Conservation (phyloP, 2,329 filamentous ascomycete species). For the Xylariaceae sp. region DNA sequence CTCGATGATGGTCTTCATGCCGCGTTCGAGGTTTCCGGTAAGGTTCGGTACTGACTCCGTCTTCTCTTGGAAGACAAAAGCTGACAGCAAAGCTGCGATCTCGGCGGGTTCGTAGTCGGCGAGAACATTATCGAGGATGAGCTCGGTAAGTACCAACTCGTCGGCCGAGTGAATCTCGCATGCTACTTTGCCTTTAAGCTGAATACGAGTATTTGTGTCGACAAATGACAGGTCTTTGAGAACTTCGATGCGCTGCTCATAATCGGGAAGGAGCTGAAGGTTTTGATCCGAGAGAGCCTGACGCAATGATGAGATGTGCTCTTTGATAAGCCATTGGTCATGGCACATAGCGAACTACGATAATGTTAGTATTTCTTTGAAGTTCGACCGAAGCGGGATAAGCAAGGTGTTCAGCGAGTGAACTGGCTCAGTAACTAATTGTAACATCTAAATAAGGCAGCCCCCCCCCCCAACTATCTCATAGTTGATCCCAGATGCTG, state of each 20-base stretch:
- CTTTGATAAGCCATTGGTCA: constrained; percentile 94
- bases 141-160: constrained; percentile 92
- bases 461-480: too few relatives aligned
- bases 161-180: constrained; percentile 98
- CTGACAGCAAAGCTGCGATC: constrained; percentile 90
- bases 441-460: too few relatives aligned
- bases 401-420: too few relatives aligned
- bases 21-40: constrained; percentile 80
- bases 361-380: constrained; percentile 18
- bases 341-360: constrained; percentile 89
- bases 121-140: constrained; percentile 95
- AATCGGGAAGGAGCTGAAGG: constrained; percentile 92
- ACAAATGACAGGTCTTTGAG: constrained; percentile 92
- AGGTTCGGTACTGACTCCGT: constrained; percentile 82
- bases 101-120: constrained; percentile 95
- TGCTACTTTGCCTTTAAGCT: constrained; percentile 96
- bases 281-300: constrained; percentile 95
- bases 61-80: constrained; percentile 98
- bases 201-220: constrained; percentile 83
- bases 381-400: too few relatives aligned
- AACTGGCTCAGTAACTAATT: too few relatives aligned
- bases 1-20: constrained; percentile 83
- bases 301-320: constrained; percentile 87
- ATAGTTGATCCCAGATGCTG: too few relatives aligned
- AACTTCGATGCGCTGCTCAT: constrained; percentile 92